phyloP scores from a whole-genome alignment of 179 eudicot genomes.

The Drosera spatulata region DNA sequence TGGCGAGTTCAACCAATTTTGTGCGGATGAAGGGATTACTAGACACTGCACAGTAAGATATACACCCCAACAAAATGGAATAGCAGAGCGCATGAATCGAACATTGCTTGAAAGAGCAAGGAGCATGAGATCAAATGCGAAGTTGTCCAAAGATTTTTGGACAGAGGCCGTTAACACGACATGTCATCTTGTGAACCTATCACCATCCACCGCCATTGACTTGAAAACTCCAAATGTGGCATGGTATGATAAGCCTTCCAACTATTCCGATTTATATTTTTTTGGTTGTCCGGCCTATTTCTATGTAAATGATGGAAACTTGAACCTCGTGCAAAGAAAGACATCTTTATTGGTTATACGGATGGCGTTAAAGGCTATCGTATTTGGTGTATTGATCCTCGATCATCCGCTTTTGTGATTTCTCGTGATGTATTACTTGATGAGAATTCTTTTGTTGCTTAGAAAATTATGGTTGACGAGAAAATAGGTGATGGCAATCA shows the following conservation, averaged over 20 bases:
- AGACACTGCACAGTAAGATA: constrained; percentile 3
- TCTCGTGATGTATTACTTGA: background rate
- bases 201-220: background rate
- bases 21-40: constrained; percentile 1
- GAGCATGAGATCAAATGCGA: background rate
- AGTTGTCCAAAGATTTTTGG: background rate
- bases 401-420: background rate
- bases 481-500: too few species aligned
- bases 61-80: constrained; percentile 6
- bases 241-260: background rate
- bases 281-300: background rate
- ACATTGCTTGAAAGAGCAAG: background rate
- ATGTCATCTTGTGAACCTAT: constrained; percentile 1
- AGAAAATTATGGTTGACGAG: too few species aligned
- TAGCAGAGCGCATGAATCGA: too few species aligned
- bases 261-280: background rate
- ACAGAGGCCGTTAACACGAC: background rate
- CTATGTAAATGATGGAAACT: background rate
- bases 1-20: constrained; percentile 5
- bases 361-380: background rate
- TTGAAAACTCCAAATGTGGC: background rate
- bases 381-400: background rate
- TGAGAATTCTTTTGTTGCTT: background rate
- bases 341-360: background rate
- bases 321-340: background rate